phyloP scores from a whole-genome alignment of 108 stramenopile species.

The Schizochytrium sp. region DNA sequence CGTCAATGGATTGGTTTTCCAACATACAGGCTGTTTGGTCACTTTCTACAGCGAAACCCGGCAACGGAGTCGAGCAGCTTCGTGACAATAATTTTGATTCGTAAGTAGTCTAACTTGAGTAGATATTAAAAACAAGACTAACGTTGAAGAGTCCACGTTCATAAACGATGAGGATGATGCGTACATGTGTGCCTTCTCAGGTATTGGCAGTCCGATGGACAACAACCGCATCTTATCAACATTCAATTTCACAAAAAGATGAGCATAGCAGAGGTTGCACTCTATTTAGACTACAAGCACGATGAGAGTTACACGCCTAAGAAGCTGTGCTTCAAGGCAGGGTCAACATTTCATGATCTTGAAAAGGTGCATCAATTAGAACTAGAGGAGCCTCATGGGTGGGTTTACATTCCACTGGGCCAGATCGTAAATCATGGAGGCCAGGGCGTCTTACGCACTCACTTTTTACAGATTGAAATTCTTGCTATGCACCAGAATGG shows the following conservation, averaged over 20 bases:
- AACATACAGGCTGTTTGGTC: slow-evolving; percentile 85
- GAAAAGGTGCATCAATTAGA: slow-evolving; percentile 74
- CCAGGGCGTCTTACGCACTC: slow-evolving; percentile 80
- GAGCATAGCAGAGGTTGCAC: slow-evolving; percentile 85
- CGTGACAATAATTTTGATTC: slow-evolving; percentile 72
- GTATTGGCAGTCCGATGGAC: slow-evolving; percentile 96
- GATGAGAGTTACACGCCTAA: slow-evolving; percentile 96
- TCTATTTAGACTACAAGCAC: slow-evolving; percentile 89
- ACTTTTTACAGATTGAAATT: slow-evolving; percentile 89
- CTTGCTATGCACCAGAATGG: slow-evolving; percentile 97
- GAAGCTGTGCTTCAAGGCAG: slow-evolving; percentile 83
- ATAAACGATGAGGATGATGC: neutral
- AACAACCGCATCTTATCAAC: slow-evolving; percentile 92
- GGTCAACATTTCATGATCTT: slow-evolving; percentile 91
- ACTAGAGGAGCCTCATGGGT: slow-evolving; percentile 61
- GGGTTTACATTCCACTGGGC: slow-evolving; percentile 46
- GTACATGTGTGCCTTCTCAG: slow-evolving; percentile 81
- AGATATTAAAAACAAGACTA: no score
- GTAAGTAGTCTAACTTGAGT: neutral
- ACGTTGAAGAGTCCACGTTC: neutral
- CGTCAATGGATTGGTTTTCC: neutral
- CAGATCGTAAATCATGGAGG: slow-evolving; percentile 5
- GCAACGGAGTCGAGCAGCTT: slow-evolving; percentile 95
- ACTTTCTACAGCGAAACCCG: slow-evolving; percentile 92
- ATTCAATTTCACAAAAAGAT: slow-evolving; percentile 90